A percentile compares a stretch with the other conserved stretches of the same genome.
These are phyloP conservation scores for Colletotrichum nymphaeae DNA, from an alignment of 2,329 filamentous ascomycete genomes.

Conservation along the genomic window DNA sequence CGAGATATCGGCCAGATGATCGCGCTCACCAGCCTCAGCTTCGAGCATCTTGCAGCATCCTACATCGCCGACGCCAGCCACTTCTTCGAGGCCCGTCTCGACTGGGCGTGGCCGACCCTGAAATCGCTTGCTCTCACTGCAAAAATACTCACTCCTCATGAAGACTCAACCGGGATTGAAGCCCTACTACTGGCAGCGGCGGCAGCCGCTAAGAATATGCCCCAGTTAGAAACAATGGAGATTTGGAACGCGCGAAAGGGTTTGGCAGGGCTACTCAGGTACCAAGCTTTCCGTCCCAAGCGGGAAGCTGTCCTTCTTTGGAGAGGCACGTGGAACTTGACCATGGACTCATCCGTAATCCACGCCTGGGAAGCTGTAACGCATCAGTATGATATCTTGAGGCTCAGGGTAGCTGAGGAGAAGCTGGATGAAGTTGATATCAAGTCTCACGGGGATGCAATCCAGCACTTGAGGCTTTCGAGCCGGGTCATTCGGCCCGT, in stretches of 20 bases:
- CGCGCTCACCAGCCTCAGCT: constrained; percentile 38
- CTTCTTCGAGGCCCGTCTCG: constrained; percentile 42
- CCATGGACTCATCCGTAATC: constrained; percentile 38
- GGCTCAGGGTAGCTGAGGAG: constrained; percentile 38
- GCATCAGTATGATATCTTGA: constrained; percentile 36
- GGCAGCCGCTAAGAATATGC: constrained; percentile 44
- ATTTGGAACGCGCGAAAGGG: constrained; percentile 48
- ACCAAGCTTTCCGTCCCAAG: constrained; percentile 35
- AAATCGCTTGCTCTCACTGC: constrained; percentile 47
- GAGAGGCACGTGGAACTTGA: constrained; percentile 45
- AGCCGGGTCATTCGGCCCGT: constrained; percentile 44
- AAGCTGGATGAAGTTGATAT: constrained; percentile 40
- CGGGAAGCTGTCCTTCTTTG: constrained; percentile 40
- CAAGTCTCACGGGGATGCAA: constrained; percentile 46
- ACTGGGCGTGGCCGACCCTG: constrained; percentile 44
- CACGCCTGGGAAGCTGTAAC: constrained; percentile 44
- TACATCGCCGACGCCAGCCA: constrained; percentile 42
- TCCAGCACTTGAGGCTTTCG: constrained; percentile 43
- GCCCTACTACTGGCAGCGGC: constrained; percentile 42
- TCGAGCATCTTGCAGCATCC: constrained; percentile 42
- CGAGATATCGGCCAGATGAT: constrained; percentile 37
- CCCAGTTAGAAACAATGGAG: constrained; percentile 46
- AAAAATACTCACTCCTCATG: constrained; percentile 39
- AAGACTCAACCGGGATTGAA: constrained; percentile 36
- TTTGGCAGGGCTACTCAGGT: constrained; percentile 45